phyloP scores from a whole-genome alignment of 306 rosid species.

The Cucumis cinereus region DNA sequence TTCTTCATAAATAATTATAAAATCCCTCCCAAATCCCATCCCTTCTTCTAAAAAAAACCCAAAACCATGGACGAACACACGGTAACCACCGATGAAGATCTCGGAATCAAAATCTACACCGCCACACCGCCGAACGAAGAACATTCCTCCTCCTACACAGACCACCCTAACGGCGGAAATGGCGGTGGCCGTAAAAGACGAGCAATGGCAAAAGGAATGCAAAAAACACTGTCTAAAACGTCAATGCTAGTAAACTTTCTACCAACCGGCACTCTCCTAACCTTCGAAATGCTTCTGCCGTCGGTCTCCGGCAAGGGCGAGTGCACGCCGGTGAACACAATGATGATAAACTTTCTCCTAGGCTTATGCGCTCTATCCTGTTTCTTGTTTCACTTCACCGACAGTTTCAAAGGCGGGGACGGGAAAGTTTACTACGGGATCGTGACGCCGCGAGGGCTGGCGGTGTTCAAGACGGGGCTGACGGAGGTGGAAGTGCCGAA shows the following conservation, averaged over 20 bases:
- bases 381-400: slow-evolving; percentile 75
- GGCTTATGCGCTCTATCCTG: slow-evolving; percentile 47
- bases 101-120: slow-evolving; percentile 56
- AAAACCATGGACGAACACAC: neutral
- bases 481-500: slow-evolving; percentile 24
- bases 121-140: slow-evolving; percentile 14
- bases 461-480: slow-evolving; percentile 48
- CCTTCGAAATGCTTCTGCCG: slow-evolving; percentile 79
- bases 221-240: slow-evolving; percentile 55
- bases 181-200: slow-evolving; percentile 30
- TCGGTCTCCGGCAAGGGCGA: slow-evolving; percentile 41
- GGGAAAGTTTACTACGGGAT: slow-evolving; percentile 52
- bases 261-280: slow-evolving; percentile 64
- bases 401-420: slow-evolving; percentile 45
- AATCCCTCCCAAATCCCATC: neutral
- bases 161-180: neutral
- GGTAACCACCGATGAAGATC: neutral
- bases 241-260: slow-evolving; percentile 71
- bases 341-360: slow-evolving; percentile 38
- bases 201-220: slow-evolving; percentile 61
- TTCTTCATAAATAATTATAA: neutral
- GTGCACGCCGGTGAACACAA: slow-evolving; percentile 32
- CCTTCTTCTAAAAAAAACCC: neutral
- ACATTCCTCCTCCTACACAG: neutral
- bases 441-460: slow-evolving; percentile 46